Evolutionary conservation across 148 eudicot genomes (phyloP), one percentile per base, ranked within the genome.

Genomic region (Spergularia bocconei): DNA sequence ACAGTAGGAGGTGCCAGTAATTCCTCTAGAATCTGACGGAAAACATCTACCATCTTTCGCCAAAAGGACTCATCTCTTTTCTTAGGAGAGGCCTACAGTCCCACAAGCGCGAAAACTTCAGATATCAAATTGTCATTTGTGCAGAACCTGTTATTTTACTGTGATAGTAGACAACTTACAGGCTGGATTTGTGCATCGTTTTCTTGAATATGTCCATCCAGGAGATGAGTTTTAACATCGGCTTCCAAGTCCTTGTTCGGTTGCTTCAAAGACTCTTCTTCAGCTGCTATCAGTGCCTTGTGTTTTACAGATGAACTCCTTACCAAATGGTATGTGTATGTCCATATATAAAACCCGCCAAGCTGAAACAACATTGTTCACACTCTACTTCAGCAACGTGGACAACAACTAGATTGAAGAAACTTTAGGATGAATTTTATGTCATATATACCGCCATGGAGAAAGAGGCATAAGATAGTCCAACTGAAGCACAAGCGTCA

Each of bases 391-490:
- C 41, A 53, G 13, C 20, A 29, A n/a, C 0, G 17, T 44, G 8
- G 48, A 6, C 48, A 6, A 44, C 48, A 44, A 44, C 7, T 29
- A 0, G 48, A 44, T 6, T 4, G 48, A 44, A 44, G 10, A 6
- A 44, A 44, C 48, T 0, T 44, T 2, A 44, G 6, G 5, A 44
- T 44, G 36, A 7, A 2, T n/a, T 15, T 9, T 10, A 14, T 38
- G 41, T 29, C 84, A 80, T n/a, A n/a, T n/a, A n/a, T 88, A 94
- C 98, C 70, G 98, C 96, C 98, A 92, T 95, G 57, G 98, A 95
- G 87, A 92, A 92, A 63, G 99, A 88, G 29, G 89, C 84, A 41
- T 94, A 92, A 7, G 96, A 90, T 66, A 90, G 91, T 44, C 96
- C 97, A 44, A 64, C 55, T 2, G 86, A 36, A 14, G 80, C 63